phyloP scores from a whole-genome alignment of 192 early-diverging fungal genomes.

The Backusella circina region DNA sequence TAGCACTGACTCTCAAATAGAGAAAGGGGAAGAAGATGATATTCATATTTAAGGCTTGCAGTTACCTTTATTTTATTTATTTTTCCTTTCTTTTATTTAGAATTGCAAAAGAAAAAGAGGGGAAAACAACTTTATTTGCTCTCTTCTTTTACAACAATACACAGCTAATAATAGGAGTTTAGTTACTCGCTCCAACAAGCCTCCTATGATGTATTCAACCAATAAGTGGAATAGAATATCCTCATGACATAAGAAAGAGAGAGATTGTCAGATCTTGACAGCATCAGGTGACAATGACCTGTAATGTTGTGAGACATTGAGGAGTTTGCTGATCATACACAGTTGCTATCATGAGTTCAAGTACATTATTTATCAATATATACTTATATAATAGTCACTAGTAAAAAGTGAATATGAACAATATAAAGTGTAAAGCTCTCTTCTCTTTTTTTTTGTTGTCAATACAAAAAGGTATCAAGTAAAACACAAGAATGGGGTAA shows the following conservation, averaged over 20 bases:
- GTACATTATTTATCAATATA: background rate
- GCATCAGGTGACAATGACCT: conserved; percentile 96
- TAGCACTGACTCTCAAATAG: background rate
- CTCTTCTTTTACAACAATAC: too few species aligned
- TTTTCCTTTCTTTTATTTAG: background rate
- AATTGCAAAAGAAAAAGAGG: too few species aligned
- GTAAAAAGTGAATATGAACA: too few species aligned
- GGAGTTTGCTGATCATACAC: conserved; percentile 96
- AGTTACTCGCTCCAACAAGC: too few species aligned
- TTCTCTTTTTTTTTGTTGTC: conserved; percentile 99
- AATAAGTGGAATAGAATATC: too few species aligned
- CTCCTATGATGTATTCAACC: too few species aligned
- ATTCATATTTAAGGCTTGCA: background rate
- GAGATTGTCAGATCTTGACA: conserved; percentile 92
- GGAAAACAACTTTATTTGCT: too few species aligned
- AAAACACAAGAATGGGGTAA: too few species aligned
- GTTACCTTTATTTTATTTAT: background rate
- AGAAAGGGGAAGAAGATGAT: background rate
- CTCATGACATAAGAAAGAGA: too few species aligned
- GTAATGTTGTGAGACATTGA: conserved; percentile 99
- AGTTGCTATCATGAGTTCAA: conserved; percentile 92
- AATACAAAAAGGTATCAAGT: conserved; percentile 82
- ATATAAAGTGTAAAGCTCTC: too few species aligned
- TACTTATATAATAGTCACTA: too few species aligned
- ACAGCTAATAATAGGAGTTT: too few species aligned